Percentiles rank a stretch among this genome's conserved stretches.
Evolutionary conservation across 306 rosid genomes (phyloP).

Genomic region (Chamaecrista fasciculata): DNA sequence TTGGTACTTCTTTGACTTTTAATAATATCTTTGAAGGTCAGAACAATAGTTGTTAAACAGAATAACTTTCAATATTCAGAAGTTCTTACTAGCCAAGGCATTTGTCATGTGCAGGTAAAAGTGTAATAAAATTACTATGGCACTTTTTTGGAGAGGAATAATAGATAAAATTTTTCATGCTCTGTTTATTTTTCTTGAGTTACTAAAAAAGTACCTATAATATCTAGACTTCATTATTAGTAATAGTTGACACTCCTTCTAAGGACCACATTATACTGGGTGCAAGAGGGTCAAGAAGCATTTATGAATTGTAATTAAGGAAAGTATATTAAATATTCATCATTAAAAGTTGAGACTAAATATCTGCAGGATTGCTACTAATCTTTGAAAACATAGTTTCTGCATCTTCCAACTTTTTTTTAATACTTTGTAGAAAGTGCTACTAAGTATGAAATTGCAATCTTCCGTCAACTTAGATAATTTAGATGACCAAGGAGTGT

Average conservation of each 20-base stretch:
- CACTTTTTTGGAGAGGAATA: neutral
- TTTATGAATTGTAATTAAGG: neutral
- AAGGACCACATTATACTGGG: neutral
- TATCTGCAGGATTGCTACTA: neutral
- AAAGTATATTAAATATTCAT: neutral
- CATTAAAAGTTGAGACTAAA: neutral
- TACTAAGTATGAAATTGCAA: neutral
- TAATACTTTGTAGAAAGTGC: neutral
- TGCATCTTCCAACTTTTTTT: neutral
- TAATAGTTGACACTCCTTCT: neutral
- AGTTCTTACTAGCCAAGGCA: neutral
- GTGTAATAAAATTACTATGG: neutral
- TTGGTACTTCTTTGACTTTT: neutral
- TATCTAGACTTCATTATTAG: neutral
- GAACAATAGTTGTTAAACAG: neutral
- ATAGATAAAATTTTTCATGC: neutral
- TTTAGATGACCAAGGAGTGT: neutral
- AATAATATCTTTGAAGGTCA: neutral
- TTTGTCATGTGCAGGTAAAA: neutral
- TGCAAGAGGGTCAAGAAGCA: neutral
- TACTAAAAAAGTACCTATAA: neutral
- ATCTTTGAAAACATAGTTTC: slow-evolving; percentile 1
- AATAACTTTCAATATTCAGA: slow-evolving; percentile 14
- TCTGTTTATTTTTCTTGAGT: neutral
- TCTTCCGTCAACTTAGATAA: neutral